Evolutionary conservation across 345 rosid genomes (phyloP).

Genomic region (Ceriops zippeliana): DNA sequence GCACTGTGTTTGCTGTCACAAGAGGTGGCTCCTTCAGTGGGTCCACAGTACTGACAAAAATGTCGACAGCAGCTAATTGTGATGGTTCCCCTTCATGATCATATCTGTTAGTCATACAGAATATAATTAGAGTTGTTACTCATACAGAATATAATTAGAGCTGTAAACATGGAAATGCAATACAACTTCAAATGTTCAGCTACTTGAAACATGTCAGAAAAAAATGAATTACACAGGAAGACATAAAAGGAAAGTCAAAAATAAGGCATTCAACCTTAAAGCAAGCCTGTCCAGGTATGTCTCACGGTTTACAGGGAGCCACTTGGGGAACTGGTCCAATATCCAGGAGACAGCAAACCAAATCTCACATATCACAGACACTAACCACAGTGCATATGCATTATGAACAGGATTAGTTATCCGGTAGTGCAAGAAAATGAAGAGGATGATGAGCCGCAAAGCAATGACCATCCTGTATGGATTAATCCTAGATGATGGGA

Average conservation of each 20-base stretch:
- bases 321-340: conserved; percentile 92
- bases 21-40: conserved; percentile 93
- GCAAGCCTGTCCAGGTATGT: conserved; percentile 94
- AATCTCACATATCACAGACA: conserved; percentile 92
- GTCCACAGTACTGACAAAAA: conserved; percentile 89
- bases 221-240: neutral
- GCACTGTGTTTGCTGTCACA: conserved; percentile 85
- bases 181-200: neutral
- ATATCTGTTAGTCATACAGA: conserved; percentile 40
- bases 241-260: neutral
- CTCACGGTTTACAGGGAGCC: conserved; percentile 93
- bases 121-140: conserved; percentile 54
- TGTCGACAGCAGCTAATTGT: conserved; percentile 78
- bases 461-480: conserved; percentile 94
- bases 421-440: conserved; percentile 86
- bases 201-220: conserved; percentile 1
- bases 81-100: conserved; percentile 87
- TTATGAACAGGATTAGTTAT: conserved; percentile 82
- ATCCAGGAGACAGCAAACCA: conserved; percentile 99
- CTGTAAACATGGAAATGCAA: neutral
- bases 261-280: conserved; percentile 47
- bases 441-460: conserved; percentile 75
- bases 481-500: conserved; percentile 88
- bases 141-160: conserved; percentile 9
- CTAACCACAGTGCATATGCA: conserved; percentile 80